Conservation (phyloP, 495 filamentous ascomycete species). For the Articulospora tetracladia region DNA sequence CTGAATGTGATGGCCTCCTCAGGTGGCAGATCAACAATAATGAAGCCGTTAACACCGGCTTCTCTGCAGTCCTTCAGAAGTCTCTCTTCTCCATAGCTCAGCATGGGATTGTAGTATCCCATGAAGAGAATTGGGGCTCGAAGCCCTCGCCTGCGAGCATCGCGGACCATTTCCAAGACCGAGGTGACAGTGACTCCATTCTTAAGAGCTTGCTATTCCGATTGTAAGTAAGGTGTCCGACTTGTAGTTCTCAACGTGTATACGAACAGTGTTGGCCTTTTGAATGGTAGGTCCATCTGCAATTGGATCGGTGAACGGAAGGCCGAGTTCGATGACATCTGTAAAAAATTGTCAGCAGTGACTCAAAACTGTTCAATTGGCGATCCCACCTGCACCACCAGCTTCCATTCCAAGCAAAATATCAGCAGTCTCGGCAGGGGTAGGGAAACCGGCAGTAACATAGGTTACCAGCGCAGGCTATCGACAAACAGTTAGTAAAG, state of each 20-base stretch:
- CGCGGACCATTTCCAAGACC: slow-evolving; percentile 73
- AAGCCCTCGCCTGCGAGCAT: slow-evolving; percentile 71
- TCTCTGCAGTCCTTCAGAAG: slow-evolving; percentile 81
- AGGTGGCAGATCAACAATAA: slow-evolving; percentile 93
- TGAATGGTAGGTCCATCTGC: slow-evolving; percentile 95
- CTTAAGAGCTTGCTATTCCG: slow-evolving; percentile 53
- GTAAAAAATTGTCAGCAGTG: slow-evolving; percentile 1
- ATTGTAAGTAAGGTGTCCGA: slow-evolving; percentile 38
- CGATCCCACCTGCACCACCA: slow-evolving; percentile 76
- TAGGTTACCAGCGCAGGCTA: slow-evolving; percentile 86
- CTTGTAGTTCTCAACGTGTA: not conserved
- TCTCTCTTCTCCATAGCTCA: slow-evolving; percentile 88
- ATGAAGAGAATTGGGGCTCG: slow-evolving; percentile 84
- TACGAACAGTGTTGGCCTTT: slow-evolving; percentile 71
- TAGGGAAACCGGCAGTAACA: slow-evolving; percentile 92
- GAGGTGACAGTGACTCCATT: slow-evolving; percentile 82
- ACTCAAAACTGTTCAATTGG: not conserved
- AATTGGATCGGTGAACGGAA: slow-evolving; percentile 98
- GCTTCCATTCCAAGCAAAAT: slow-evolving; percentile 86
- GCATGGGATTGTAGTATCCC: slow-evolving; percentile 97
- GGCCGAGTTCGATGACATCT: slow-evolving; percentile 82
- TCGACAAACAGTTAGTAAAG: slow-evolving; percentile 6
- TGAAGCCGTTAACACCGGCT: slow-evolving; percentile 93
- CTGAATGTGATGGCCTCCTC: slow-evolving; percentile 95
- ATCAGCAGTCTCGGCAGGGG: slow-evolving; percentile 72